These are phyloP conservation scores for Pisolithus microcarpus DNA, from an alignment of 768 basidiomycete species.

Conservation along the genomic window DNA sequence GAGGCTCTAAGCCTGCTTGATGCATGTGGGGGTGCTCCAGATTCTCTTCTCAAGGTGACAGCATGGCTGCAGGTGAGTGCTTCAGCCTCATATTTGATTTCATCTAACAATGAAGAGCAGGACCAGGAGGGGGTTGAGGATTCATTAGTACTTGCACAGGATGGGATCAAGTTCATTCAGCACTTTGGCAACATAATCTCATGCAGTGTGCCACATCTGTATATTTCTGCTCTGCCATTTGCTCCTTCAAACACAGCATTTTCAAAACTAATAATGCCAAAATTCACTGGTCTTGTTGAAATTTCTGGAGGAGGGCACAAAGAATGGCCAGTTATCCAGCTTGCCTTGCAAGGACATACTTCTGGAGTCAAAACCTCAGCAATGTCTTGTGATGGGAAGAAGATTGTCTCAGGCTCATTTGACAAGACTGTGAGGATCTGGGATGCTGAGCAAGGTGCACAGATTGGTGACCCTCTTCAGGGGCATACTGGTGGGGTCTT, in stretches of 20 bases:
- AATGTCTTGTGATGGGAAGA: not conserved
- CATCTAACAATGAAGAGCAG: too few species aligned
- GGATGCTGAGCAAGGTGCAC: not conserved
- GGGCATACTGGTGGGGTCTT: too few species aligned
- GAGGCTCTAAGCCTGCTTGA: not conserved
- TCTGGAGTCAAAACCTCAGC: not conserved
- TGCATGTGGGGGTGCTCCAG: not conserved
- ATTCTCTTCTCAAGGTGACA: not conserved
- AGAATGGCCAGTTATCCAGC: not conserved
- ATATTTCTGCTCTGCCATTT: slow-evolving; percentile 20
- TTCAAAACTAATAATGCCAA: not conserved
- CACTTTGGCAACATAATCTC: slow-evolving; percentile 7
- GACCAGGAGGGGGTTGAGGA: too few species aligned
- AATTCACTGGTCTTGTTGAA: not conserved
- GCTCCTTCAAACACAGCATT: slow-evolving; percentile 17
- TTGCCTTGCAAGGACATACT: not conserved
- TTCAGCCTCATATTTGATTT: too few species aligned
- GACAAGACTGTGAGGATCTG: not conserved
- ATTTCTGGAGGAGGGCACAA: not conserved
- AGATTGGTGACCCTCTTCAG: too few species aligned
- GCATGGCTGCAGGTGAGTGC: not conserved
- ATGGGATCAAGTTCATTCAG: slow-evolving; percentile 9
- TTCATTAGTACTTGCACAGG: not conserved
- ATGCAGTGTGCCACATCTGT: slow-evolving; percentile 17
- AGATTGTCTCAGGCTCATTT: not conserved